phyloP scores from a whole-genome alignment of 139 green algal genomes.

The Pleodorina starrii region DNA sequence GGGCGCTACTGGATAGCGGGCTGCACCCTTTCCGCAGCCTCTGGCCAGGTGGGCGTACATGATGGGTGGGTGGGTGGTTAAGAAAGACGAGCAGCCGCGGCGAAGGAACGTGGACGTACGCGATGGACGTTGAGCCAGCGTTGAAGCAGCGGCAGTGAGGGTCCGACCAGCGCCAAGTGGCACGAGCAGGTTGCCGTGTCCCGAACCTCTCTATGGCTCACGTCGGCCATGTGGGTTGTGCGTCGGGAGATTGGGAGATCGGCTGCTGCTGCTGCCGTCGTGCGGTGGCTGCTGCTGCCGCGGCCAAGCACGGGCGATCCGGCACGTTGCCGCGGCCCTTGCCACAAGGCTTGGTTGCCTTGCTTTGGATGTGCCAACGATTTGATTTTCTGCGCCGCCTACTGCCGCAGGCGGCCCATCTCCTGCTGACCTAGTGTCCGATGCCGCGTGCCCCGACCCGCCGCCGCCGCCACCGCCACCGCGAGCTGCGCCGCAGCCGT shows the following conservation, averaged over 20 bases:
- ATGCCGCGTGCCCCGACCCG: neutral
- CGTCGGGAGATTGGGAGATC: neutral
- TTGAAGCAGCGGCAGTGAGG: neutral
- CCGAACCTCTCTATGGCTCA: neutral
- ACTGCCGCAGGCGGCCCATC: neutral
- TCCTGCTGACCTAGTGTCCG: neutral
- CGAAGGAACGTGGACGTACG: too few species aligned
- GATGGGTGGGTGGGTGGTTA: neutral
- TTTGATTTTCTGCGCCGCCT: neutral
- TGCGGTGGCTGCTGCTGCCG: neutral
- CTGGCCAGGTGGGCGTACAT: neutral
- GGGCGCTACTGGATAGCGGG: neutral
- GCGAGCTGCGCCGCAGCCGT: neutral
- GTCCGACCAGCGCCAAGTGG: neutral
- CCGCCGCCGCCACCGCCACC: neutral
- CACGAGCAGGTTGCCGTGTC: neutral
- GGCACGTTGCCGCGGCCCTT: neutral
- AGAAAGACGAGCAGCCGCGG: too few species aligned
- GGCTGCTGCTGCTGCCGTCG: neutral
- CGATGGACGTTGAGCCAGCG: too few species aligned
- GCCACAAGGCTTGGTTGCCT: neutral
- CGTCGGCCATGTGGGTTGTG: neutral
- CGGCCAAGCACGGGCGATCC: neutral
- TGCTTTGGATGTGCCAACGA: neutral
- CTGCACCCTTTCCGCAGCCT: neutral